Evolutionary conservation across 177 flowering plant species (phyloP), one percentile per base, ranked within the genome.

Genomic region (Telopea speciosissima): DNA sequence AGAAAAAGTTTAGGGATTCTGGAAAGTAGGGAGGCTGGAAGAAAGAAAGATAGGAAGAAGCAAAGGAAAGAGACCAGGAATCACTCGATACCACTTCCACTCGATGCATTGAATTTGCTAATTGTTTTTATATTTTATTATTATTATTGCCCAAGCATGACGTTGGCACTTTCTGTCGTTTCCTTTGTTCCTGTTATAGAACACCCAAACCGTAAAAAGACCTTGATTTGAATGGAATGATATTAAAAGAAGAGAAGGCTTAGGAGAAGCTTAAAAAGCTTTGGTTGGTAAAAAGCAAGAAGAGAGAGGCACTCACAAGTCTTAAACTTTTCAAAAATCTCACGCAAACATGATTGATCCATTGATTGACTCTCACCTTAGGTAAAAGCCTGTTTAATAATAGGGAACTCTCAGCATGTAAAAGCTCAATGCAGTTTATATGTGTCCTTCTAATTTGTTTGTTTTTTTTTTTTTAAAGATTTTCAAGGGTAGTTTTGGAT

Each of bases 171-270:
- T 89, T 87, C 76, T 87, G 89, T 83, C 87, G 76, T 84, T 86
- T 85, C 83, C 76, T 82, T 81, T 81, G 80, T 75, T 78, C 71
- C 77, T 82, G 81, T 84, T 76, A 85, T 79, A 82, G 84, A 76
- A 84, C 81, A 82, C 88, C 89, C 91, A 89, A 82, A 84, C 81
- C 80, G 78, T 70, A 76, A 80, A 84, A 80, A 86, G 81, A 22
- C 49, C 72, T 82, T 83, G 82, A 83, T 80, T 82, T 84, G 79
- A 84, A 80, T 73, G 72, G 72, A 81, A 83, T 70, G 68, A 63
- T 62, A 74, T 62, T 77, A 77, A 78, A 75, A 72, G 68, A 23
- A 64, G 65, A 58, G 61, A 58, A 58, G 61, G 68, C 67, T 71
- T 80, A 77, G 68, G 42, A 75, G 75, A 79, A 81, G 78, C 78